Percentiles rank a stretch among this genome's conserved stretches.
These are phyloP conservation scores for Puya raimondii DNA, from an alignment of 176 grass and related monocot genomes.

Conservation along the genomic window DNA sequence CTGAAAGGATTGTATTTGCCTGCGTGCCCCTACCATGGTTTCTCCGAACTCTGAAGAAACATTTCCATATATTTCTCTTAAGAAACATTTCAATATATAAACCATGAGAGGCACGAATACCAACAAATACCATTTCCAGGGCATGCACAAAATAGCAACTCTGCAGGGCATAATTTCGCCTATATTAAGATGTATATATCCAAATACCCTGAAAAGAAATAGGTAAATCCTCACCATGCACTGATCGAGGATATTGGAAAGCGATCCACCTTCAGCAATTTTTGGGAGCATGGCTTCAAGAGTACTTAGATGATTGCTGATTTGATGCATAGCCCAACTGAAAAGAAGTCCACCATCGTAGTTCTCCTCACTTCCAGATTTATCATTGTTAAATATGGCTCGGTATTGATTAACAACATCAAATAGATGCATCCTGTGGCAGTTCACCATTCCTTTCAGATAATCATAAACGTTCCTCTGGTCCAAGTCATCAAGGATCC, in stretches of 20 bases:
- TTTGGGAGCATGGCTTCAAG: conserved; percentile 91
- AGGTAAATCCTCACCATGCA: conserved; percentile 72
- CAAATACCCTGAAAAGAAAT: not conserved
- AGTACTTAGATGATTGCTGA: conserved; percentile 69
- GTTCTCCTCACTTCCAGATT: conserved; percentile 83
- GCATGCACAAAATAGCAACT: too few relatives aligned
- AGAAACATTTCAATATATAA: too few relatives aligned
- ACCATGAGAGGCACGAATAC: too few relatives aligned
- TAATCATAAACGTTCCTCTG: conserved; percentile 86
- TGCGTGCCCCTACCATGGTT: not conserved
- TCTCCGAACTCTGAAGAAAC: not conserved
- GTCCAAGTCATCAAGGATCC: conserved; percentile 85
- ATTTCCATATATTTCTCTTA: too few relatives aligned
- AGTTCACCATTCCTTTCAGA: conserved; percentile 78
- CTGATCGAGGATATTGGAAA: conserved; percentile 83
- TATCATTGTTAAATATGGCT: conserved; percentile 98
- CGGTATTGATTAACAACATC: conserved; percentile 98
- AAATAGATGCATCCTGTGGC: conserved; percentile 82
- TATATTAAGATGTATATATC: too few relatives aligned
- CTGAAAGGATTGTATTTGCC: too few relatives aligned
- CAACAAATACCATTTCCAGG: too few relatives aligned
- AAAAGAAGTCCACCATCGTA: conserved; percentile 88
- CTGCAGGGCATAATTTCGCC: too few relatives aligned
- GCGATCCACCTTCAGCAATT: conserved; percentile 81
- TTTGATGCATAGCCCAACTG: conserved; percentile 96